Conservation (phyloP, 2,329 filamentous ascomycete genomes). For the Lithohypha guttulata region DNA sequence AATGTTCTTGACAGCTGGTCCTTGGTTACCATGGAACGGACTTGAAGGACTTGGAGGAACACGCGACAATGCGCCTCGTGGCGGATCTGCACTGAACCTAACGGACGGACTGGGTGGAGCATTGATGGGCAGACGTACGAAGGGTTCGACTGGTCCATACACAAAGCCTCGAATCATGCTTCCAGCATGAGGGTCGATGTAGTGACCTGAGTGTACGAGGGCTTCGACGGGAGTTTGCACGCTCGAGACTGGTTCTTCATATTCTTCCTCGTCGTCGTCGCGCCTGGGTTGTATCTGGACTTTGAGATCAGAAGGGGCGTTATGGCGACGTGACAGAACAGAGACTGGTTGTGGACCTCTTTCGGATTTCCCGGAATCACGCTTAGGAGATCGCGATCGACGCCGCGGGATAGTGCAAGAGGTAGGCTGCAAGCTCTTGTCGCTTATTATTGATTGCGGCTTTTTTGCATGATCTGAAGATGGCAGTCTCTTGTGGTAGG, state of each 20-base stretch:
- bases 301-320: conserved; percentile 22
- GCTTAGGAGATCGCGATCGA: conserved; percentile 11
- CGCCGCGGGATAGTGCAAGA: conserved; percentile 49
- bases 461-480: conserved; percentile 14
- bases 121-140: conserved; percentile 39
- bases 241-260: conserved; percentile 46
- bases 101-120: conserved; percentile 16
- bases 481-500: conserved; percentile 15
- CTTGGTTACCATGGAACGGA: conserved; percentile 10
- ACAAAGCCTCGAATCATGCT: conserved; percentile 80
- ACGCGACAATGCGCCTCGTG: conserved; percentile 7
- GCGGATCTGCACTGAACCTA: conserved; percentile 11
- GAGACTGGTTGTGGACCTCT: conserved; percentile 34
- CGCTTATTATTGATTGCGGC: conserved; percentile 31
- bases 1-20: conserved; percentile 71
- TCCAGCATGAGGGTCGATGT: conserved; percentile 40
- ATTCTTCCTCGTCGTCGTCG: conserved; percentile 43
- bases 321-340: conserved; percentile 25
- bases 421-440: conserved; percentile 45
- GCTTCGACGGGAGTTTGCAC: conserved; percentile 68
- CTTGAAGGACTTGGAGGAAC: conserved; percentile 1
- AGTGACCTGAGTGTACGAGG: conserved; percentile 8
- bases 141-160: conserved; percentile 70
- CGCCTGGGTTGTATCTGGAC: conserved; percentile 39
- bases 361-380: conserved; percentile 24